Percentiles rank a stretch among this genome's conserved stretches.
phyloP scores from a whole-genome alignment of 2,329 filamentous ascomycete species.

The Fusarium nurragi region DNA sequence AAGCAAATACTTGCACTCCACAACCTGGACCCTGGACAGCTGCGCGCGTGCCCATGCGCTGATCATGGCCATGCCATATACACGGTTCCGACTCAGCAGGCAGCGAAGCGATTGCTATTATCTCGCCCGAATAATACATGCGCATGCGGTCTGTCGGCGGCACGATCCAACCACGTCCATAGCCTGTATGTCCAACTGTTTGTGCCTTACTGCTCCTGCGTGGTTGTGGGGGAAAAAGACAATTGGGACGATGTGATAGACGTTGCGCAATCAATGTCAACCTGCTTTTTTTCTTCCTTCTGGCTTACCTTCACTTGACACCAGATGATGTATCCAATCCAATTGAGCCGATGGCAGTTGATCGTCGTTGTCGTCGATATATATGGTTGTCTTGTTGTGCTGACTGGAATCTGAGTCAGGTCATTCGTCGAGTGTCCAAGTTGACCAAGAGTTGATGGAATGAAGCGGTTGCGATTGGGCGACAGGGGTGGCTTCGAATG shows the following conservation, averaged over 20 bases:
- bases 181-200: constrained; percentile 9
- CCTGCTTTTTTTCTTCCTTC: constrained; percentile 19
- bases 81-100: neutral
- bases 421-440: constrained; percentile 20
- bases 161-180: constrained; percentile 29
- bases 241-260: constrained; percentile 23
- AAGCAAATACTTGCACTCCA: neutral
- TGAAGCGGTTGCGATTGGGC: constrained; percentile 19
- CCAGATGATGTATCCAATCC: neutral
- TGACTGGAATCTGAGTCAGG: constrained; percentile 16
- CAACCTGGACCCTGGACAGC: constrained; percentile 1
- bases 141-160: constrained; percentile 5
- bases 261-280: constrained; percentile 28
- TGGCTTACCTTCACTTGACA: constrained; percentile 24
- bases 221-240: constrained; percentile 19
- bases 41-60: constrained; percentile 4
- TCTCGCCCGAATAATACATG: constrained; percentile 27
- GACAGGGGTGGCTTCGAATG: constrained; percentile 13
- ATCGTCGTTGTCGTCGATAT: constrained; percentile 14
- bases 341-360: constrained; percentile 7
- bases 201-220: constrained; percentile 30
- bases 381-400: constrained; percentile 27
- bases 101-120: neutral
- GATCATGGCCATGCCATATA: neutral
- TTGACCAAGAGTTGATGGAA: constrained; percentile 30